Percentiles rank a stretch among this genome's conserved stretches.
These are phyloP conservation scores for Aspergillus brasiliensis DNA, from an alignment of 2,329 filamentous ascomycete genomes.

Conservation along the genomic window DNA sequence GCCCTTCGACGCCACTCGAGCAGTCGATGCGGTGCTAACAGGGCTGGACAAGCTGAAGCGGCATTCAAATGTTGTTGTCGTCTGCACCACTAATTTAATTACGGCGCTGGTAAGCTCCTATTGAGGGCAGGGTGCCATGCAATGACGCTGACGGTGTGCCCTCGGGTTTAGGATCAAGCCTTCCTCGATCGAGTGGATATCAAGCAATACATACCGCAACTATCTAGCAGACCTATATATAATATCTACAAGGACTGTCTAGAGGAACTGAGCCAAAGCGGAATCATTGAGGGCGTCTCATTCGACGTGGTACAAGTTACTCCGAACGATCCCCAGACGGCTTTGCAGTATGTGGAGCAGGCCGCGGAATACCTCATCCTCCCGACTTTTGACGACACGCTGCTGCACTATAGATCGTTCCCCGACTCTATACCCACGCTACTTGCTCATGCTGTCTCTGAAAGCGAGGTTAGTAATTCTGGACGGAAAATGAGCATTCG, in stretches of 20 bases:
- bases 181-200: constrained; percentile 55
- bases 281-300: constrained; percentile 34
- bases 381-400: constrained; percentile 32
- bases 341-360: constrained; percentile 32
- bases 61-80: constrained; percentile 49
- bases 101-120: constrained; percentile 39
- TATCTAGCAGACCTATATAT: constrained; percentile 46
- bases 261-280: constrained; percentile 46
- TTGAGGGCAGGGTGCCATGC: background rate
- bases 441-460: constrained; percentile 30
- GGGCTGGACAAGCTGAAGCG: constrained; percentile 49
- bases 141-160: background rate
- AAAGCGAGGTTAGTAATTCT: constrained; percentile 29
- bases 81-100: constrained; percentile 55
- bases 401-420: constrained; percentile 33
- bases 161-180: constrained; percentile 40
- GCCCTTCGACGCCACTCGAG: constrained; percentile 50
- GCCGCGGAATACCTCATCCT: constrained; percentile 24
- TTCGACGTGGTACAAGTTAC: constrained; percentile 30
- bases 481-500: background rate
- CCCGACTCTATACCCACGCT: constrained; percentile 29
- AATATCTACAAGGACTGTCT: constrained; percentile 53
- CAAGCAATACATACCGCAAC: constrained; percentile 47
- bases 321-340: constrained; percentile 25
- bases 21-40: constrained; percentile 54